A percentile compares a stretch with the other conserved stretches of the same genome.
Evolutionary conservation across 306 rosid species (phyloP).

Genomic region (Corylus avellana): DNA sequence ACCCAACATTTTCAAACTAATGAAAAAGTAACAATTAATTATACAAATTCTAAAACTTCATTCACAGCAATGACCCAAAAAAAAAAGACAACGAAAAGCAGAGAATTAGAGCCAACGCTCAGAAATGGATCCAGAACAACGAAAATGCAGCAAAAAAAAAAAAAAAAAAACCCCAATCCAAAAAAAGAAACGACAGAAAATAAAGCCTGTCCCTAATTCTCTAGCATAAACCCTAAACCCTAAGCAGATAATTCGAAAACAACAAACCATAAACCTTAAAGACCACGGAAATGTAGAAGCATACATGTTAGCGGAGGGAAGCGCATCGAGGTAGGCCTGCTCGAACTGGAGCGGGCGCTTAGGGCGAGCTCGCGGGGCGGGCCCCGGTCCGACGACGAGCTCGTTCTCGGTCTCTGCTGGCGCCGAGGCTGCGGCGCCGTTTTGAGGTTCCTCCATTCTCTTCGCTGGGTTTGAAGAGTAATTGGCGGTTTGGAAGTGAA

Average conservation of each 20-base stretch:
- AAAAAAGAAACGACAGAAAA: neutral
- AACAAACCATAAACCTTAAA: slow-evolving; percentile 32
- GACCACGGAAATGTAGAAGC: neutral
- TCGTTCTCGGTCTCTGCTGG: slow-evolving; percentile 49
- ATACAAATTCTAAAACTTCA: neutral
- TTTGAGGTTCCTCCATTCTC: slow-evolving; percentile 30
- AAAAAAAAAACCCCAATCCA: neutral
- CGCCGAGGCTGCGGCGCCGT: slow-evolving; percentile 25
- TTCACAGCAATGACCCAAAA: neutral
- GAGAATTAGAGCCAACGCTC: neutral
- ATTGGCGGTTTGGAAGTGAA: no score
- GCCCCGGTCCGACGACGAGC: slow-evolving; percentile 69
- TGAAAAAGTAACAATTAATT: neutral
- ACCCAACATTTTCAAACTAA: neutral
- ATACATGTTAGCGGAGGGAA: slow-evolving; percentile 91
- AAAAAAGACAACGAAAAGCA: neutral
- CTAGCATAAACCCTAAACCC: neutral
- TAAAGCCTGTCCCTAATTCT: neutral
- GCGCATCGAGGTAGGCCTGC: slow-evolving; percentile 83
- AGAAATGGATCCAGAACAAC: neutral
- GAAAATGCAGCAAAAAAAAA: neutral
- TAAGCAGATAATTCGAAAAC: neutral
- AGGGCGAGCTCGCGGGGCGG: slow-evolving; percentile 73
- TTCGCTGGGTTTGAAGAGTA: neutral
- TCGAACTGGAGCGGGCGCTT: slow-evolving; percentile 98